Conservation (phyloP, 176 grass and related monocot species). For the Tillandsia leiboldiana region DNA sequence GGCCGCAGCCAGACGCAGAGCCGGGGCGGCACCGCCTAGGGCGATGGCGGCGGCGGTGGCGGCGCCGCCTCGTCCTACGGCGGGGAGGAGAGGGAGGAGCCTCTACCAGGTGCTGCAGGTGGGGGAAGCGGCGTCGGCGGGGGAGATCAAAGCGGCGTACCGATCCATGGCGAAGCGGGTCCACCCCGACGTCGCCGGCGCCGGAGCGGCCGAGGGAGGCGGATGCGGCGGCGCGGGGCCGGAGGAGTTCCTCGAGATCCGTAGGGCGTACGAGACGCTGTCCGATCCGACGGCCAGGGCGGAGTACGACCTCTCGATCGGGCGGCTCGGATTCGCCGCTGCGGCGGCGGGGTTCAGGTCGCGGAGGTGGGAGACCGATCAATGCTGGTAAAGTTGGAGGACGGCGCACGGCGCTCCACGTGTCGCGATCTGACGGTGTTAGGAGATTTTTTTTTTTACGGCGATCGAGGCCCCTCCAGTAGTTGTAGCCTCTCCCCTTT, state of each 20-base stretch:
- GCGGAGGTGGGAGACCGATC: conserved; percentile 43
- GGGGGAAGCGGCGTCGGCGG: conserved; percentile 34
- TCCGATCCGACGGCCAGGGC: conserved; percentile 38
- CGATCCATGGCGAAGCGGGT: conserved; percentile 56
- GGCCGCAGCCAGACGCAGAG: not conserved
- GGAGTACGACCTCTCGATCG: conserved; percentile 40
- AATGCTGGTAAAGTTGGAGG: not conserved
- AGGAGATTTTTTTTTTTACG: not conserved
- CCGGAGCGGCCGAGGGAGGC: not conserved
- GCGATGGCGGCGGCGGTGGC: not conserved
- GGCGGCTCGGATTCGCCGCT: not conserved
- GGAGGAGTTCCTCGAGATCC: conserved; percentile 45
- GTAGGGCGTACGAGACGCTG: conserved; percentile 53
- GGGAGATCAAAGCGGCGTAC: conserved; percentile 61
- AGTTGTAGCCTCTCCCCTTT: too few relatives aligned
- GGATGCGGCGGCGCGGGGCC: conserved; percentile 1
- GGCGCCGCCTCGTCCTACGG: not conserved
- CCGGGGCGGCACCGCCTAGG: not conserved
- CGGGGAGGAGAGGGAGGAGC: conserved; percentile 9
- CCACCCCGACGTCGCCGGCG: conserved; percentile 38
- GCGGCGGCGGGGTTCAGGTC: conserved; percentile 7
- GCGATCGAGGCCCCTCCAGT: not conserved
- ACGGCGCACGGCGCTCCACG: not conserved
- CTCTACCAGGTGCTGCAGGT: conserved; percentile 49
- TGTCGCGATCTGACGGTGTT: not conserved